phyloP scores from a whole-genome alignment of 345 rosid genomes.

The Citrus reticulata region DNA sequence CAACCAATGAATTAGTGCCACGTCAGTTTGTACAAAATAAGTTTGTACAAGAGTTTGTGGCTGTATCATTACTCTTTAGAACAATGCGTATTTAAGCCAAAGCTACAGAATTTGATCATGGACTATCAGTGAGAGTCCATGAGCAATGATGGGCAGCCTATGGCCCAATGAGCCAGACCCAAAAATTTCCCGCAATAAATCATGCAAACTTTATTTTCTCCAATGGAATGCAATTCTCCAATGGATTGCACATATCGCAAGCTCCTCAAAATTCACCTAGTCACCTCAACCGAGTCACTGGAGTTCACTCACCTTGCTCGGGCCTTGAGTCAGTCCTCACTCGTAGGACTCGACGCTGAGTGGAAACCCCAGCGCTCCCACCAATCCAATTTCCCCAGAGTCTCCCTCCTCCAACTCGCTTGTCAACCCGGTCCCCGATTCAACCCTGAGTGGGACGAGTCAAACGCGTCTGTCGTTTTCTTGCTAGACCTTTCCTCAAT shows the following conservation, averaged over 20 bases:
- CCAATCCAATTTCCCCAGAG: slow-evolving; percentile 51
- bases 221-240: background rate
- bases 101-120: too few relatives aligned
- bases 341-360: slow-evolving; percentile 83
- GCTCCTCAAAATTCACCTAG: slow-evolving; percentile 37
- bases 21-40: too few relatives aligned
- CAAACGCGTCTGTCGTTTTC: slow-evolving; percentile 51
- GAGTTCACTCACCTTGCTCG: slow-evolving; percentile 64
- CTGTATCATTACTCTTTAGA: too few relatives aligned
- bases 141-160: background rate
- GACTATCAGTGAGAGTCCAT: background rate
- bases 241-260: slow-evolving; percentile 22
- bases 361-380: slow-evolving; percentile 65
- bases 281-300: slow-evolving; percentile 54
- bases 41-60: too few relatives aligned
- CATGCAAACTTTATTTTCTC: too few relatives aligned
- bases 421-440: slow-evolving; percentile 39
- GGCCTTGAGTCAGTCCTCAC: slow-evolving; percentile 49
- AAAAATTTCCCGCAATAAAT: background rate
- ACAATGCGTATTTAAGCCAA: too few relatives aligned
- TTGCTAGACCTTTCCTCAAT: slow-evolving; percentile 59
- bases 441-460: slow-evolving; percentile 24
- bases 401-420: slow-evolving; percentile 77
- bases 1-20: too few relatives aligned
- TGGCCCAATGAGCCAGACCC: background rate